Percentiles rank a stretch among this genome's conserved stretches.
Evolutionary conservation across 805 yeast species (phyloP).

Genomic region (Blastobotrys terrestris): DNA sequence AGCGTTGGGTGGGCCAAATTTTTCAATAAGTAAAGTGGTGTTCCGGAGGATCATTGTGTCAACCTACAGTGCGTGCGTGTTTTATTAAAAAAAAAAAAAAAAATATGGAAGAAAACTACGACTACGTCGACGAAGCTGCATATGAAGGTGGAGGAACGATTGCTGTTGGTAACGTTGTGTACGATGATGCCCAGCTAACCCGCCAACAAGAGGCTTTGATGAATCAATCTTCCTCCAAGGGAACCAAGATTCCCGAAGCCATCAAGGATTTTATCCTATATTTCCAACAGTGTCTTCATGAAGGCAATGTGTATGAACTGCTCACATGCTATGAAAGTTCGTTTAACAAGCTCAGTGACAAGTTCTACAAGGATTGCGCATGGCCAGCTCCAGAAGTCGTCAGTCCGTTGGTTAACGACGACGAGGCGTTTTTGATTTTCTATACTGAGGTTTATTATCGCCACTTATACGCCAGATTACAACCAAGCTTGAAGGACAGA

Average conservation of each 20-base stretch:
- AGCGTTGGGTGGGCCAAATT: neutral
- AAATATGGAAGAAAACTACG: slow-evolving; percentile 17
- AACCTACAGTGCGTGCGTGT: neutral
- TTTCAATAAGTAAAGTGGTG: neutral
- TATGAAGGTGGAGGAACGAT: slow-evolving; percentile 15
- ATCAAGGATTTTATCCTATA: slow-evolving; percentile 38
- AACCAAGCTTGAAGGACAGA: slow-evolving; percentile 40
- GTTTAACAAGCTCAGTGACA: slow-evolving; percentile 42
- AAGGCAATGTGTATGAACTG: slow-evolving; percentile 39
- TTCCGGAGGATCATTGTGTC: neutral
- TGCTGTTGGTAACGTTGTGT: slow-evolving; percentile 22
- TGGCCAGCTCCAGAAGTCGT: slow-evolving; percentile 44
- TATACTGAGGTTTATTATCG: slow-evolving; percentile 47
- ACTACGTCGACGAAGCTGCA: slow-evolving; percentile 13
- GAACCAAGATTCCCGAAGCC: slow-evolving; percentile 37
- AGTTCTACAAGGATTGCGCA: slow-evolving; percentile 36
- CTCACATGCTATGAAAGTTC: slow-evolving; percentile 40
- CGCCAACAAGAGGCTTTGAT: slow-evolving; percentile 28
- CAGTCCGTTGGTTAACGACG: slow-evolving; percentile 39
- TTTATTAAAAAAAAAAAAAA: neutral
- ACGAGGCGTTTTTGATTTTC: slow-evolving; percentile 40
- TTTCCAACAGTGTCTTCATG: slow-evolving; percentile 38
- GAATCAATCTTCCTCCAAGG: slow-evolving; percentile 18
- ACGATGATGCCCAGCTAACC: slow-evolving; percentile 29
- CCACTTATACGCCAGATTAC: slow-evolving; percentile 41